phyloP scores from a whole-genome alignment of 2,329 filamentous ascomycete species.

The Geoglossum cookeanum region DNA sequence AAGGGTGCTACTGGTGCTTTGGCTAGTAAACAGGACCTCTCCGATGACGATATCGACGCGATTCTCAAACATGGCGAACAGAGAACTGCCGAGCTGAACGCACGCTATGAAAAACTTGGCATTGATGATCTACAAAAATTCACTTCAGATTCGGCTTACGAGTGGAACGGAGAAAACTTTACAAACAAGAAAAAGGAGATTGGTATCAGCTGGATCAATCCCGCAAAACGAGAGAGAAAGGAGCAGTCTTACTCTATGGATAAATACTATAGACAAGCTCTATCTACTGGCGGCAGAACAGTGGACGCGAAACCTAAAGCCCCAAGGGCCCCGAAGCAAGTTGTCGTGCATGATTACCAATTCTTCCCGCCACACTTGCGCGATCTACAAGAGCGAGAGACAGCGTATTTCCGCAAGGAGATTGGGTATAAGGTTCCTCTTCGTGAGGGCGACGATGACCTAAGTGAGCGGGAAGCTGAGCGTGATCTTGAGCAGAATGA shows the following conservation, averaged over 20 bases:
- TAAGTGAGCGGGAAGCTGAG: conserved; percentile 72
- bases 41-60: conserved; percentile 76
- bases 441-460: conserved; percentile 66
- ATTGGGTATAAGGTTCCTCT: conserved; percentile 88
- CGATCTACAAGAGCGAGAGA: conserved; percentile 90
- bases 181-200: conserved; percentile 82
- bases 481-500: conserved; percentile 74
- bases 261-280: conserved; percentile 87
- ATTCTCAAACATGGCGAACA: conserved; percentile 76
- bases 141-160: conserved; percentile 89
- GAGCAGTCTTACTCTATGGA: conserved; percentile 97
- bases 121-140: conserved; percentile 97
- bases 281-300: conserved; percentile 60
- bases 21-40: conserved; percentile 42
- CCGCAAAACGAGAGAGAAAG: conserved; percentile 92
- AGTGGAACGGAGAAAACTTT: conserved; percentile 98
- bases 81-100: conserved; percentile 74
- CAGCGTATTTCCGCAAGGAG: conserved; percentile 86
- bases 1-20: conserved; percentile 46
- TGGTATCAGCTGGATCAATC: conserved; percentile 92
- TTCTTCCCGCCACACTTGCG: conserved; percentile 76
- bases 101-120: conserved; percentile 89
- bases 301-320: conserved; percentile 80
- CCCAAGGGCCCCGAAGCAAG: conserved; percentile 85
- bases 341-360: conserved; percentile 85